Evolutionary conservation across 2,329 filamentous ascomycete genomes (phyloP).

Genomic region (Xenosphaeropsis pyriputrescens): DNA sequence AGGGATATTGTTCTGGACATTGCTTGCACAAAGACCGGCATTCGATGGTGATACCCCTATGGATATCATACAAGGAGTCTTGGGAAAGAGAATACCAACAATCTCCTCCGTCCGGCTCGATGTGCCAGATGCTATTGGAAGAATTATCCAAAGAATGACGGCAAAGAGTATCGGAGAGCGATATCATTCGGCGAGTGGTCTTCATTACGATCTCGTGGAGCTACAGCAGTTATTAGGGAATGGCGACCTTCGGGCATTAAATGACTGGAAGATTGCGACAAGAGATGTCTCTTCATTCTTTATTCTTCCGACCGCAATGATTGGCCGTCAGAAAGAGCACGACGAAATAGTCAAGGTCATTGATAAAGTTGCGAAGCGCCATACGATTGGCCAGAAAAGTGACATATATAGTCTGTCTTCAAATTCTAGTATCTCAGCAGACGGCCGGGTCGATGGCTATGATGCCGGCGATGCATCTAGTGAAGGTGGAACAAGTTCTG

Average conservation of each 20-base stretch:
- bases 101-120: constrained; percentile 69
- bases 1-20: constrained; percentile 77
- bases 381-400: constrained; percentile 30
- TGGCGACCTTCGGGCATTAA: constrained; percentile 57
- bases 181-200: constrained; percentile 77
- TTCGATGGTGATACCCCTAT: constrained; percentile 71
- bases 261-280: constrained; percentile 62
- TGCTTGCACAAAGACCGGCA: constrained; percentile 65
- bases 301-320: constrained; percentile 66
- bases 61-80: constrained; percentile 82
- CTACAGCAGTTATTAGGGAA: constrained; percentile 62
- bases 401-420: constrained; percentile 33
- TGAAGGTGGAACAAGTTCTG: constrained; percentile 35
- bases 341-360: constrained; percentile 59
- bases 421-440: constrained; percentile 32
- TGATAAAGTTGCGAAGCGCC: constrained; percentile 57
- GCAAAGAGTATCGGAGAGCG: constrained; percentile 76
- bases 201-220: constrained; percentile 65
- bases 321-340: constrained; percentile 63
- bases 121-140: constrained; percentile 67
- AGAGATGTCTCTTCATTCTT: constrained; percentile 89
- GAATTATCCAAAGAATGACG: constrained; percentile 84
- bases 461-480: constrained; percentile 37
- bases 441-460: constrained; percentile 12
- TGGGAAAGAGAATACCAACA: constrained; percentile 63